Evolutionary conservation across 2,329 filamentous ascomycete genomes (phyloP), one percentile per base, ranked within the genome.

Genomic region (Coniochaeta pulveracea): DNA sequence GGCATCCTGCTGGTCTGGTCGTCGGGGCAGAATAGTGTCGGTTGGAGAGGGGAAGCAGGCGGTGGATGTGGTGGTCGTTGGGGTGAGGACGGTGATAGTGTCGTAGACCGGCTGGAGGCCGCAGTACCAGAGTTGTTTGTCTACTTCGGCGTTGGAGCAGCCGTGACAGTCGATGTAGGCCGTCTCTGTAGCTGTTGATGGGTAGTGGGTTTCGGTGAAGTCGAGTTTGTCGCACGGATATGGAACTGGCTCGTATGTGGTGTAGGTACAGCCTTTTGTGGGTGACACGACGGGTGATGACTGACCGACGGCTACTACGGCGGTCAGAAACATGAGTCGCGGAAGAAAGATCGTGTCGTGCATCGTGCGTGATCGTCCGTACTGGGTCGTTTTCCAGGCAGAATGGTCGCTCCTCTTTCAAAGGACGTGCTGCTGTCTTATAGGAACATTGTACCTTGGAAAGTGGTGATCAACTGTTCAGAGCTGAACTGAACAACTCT

Each of bases 91-190:
- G 9, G 21, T 32, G 11, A 28, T 38, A 1, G 37, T 47, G 7
- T 40, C 38, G 21, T 37, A 45, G 33, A 50, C 43, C 1, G 30
- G 34, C 33, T 37, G 34, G n/a, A 39, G 46, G 5, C 51, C 51
- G 32, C 53, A 57, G 26, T 19, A 48, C 38, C 24, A 40, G 5
- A 21, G 46, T 35, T 40, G 40, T 21, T 36, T 24, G 10, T 41
- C 19, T 6, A 55, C 40, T 2, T 25, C 21, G 10, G 57, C 19
- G 25, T 40, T 34, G 7, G 42, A 34, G 37, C 54, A 57, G 2
- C 51, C 55, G 27, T 48, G 38, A 37, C 55, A 58, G 42, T 58
- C 44, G 21, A 57, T 36, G 10, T 43, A 26, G 3, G 31, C 37
- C 14, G 37, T 43, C 2, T 45, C 6, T 6, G 47, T 48, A 7